Evolutionary conservation across 2,329 filamentous ascomycete genomes (phyloP), one percentile per base, ranked within the genome.

Genomic region (Aspergillus arachidicola): DNA sequence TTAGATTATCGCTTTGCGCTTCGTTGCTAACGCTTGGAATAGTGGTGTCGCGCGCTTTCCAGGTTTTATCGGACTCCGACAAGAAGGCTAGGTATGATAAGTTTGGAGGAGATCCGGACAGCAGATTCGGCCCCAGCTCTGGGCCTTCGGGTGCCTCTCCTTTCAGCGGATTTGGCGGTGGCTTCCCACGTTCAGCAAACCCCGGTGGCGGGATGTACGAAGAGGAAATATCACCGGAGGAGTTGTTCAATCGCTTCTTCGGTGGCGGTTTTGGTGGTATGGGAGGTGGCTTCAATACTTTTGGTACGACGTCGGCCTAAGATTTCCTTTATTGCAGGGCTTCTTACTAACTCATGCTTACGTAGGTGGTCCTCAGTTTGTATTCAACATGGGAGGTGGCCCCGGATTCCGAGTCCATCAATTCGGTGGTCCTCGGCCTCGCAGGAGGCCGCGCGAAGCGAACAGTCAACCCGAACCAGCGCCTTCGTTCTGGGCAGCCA

Each of bases 181-280:
- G 84, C 45, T 81, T 81, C 69, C 79, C 79, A 11, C 75, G 78
- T 32, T 72, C 75, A 11, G 68, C 70, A 59, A 84, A 85, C 23
- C 81, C 83, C 43, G 84, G 82, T 32, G 83, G 78, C 38, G 84
- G 86, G 19, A 89, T 89, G 84, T 97, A 91, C 79, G 92, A 95
- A 60, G 93, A 95, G 64, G 94, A 98, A 76, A 92, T 99, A 71
- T 96, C 91, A 60, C 94, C 95, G 0, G 95, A 99, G 79, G 95
- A 99, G 79, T 87, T 99, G 84, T 99, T 99, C 81, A 90, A 94
- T 75, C 88, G 94, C 67, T 99, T 99, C 85, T 99, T 99, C 82
- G 92, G 92, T 55, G 93, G 91, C 48, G 89, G 85, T 10, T 75
- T 78, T 69, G 79, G 79, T 45, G 80, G 79, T 38, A 73, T 79